phyloP scores from a whole-genome alignment of 2,329 filamentous ascomycete species.

The Fonsecaea erecta region DNA sequence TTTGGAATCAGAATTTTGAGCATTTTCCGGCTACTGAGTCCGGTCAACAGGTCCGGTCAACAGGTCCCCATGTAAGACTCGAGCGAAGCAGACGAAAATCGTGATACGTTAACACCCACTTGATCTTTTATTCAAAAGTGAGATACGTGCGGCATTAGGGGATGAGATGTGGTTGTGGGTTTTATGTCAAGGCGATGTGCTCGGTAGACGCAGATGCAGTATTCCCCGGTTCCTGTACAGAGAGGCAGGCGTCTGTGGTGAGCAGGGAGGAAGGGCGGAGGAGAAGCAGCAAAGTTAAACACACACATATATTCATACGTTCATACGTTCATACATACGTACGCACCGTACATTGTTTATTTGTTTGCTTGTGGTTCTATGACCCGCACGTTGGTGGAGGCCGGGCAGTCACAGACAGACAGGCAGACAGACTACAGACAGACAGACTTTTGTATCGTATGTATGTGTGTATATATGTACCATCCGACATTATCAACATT shows the following conservation, averaged over 20 bases:
- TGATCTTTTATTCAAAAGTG: not conserved
- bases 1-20: not conserved
- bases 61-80: not conserved
- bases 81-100: not conserved
- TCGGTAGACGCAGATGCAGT: not conserved
- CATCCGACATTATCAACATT: no score
- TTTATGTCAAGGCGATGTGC: not conserved
- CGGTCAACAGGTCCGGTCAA: not conserved
- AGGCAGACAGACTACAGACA: no score
- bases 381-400: no score
- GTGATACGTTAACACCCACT: not conserved
- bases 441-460: no score
- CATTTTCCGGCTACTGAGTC: not conserved
- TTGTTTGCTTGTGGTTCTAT: no score
- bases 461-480: no score
- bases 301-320: no score
- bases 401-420: no score
- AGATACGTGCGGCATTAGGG: not conserved
- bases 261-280: not conserved
- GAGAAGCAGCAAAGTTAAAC: no score
- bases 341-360: no score
- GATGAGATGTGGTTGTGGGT: not conserved
- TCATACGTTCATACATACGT: no score
- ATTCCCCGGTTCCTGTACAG: not conserved
- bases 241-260: not conserved